These are phyloP conservation scores for Corynascus novoguineensis DNA, from an alignment of 495 filamentous ascomycete genomes.

Conservation along the genomic window DNA sequence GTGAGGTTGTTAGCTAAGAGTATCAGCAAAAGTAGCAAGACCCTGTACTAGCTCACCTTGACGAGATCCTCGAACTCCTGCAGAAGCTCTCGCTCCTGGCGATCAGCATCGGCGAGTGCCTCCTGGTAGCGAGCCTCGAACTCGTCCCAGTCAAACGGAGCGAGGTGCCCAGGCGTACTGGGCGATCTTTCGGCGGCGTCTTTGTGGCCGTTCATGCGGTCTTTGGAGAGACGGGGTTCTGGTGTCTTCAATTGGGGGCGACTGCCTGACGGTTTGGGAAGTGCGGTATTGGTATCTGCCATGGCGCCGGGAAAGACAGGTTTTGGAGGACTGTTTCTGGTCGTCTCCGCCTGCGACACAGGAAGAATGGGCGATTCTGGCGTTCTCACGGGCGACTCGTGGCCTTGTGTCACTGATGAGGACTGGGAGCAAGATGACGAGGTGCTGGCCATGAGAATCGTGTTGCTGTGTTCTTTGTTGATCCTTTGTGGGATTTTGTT, in stretches of 20 bases:
- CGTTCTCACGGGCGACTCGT: constrained; percentile 10
- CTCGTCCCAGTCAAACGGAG: constrained; percentile 60
- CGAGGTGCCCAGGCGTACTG: constrained; percentile 43
- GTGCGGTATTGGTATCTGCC: constrained; percentile 13
- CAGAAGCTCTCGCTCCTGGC: constrained; percentile 55
- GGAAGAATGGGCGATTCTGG: constrained; percentile 24
- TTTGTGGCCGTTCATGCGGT: constrained; percentile 25
- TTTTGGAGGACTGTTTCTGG: constrained; percentile 3
- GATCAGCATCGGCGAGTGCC: constrained; percentile 54
- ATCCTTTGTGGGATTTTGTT: neutral
- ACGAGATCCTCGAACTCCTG: constrained; percentile 58
- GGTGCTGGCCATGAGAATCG: constrained; percentile 20
- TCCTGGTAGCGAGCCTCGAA: constrained; percentile 58
- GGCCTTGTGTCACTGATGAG: constrained; percentile 13
- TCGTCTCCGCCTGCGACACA: constrained; percentile 12
- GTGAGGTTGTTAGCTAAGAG: neutral
- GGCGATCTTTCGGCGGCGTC: constrained; percentile 26
- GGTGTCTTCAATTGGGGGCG: constrained; percentile 30
- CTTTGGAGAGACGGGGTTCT: constrained; percentile 30
- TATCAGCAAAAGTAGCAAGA: neutral
- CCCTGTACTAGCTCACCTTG: constrained; percentile 42
- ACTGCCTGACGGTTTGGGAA: constrained; percentile 16
- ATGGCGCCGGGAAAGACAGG: constrained; percentile 17
- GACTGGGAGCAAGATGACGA: constrained; percentile 15
- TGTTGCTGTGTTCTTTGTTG: neutral